Base-by-base conservation (phyloP, 75 land plant genomes). In the Gnetum montanum region DNA sequence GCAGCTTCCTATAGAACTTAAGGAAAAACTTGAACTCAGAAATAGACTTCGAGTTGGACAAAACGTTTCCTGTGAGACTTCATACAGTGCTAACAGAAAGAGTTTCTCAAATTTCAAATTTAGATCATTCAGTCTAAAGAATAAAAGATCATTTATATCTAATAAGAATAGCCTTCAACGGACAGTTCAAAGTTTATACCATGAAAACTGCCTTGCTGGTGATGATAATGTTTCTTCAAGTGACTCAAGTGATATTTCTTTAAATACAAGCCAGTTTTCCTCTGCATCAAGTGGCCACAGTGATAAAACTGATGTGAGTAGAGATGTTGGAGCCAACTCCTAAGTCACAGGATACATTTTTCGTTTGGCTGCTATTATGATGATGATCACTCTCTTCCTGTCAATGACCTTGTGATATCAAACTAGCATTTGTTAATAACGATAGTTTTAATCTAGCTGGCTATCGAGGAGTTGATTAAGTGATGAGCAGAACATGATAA, bases 31-130 rank as follows among this genome's bases (percentile, higher is more conserved):
- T 8, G 72, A 70, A 29, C 36, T 34, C 31, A 58, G 44, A 27
- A 70, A 70, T 49, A 70, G 58, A 34, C 70, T 70, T 12, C 72
- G 72, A 27, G 61, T 70, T n/a, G 68, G 72, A 33, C 72, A 68
- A 38, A 13, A 47, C 24, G 71, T 48, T 6, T 24, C 23, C 27
- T 26, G 35, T 5, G 71, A 64, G 22, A 54, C 68, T 1, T 36
- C 54, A 8, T 49, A 38, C 11, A 13, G 27, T 47, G 27, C 11
- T 27, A 47, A 47, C 29, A 47, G 27, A 8, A 26, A 29, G 50
- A 47, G 27, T 25, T 27, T 3, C 8, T 15, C 13, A 26, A 23
- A 11, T 47, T 47, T 47, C 16, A 47, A 47, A 47, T 25, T 12
- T 47, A 29, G 15, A 47, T 47, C 25, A 47, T 22, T 15, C 27